Base-by-base conservation (phyloP, 2,329 filamentous ascomycete genomes). In the Phaeosphaeriaceae sp. region DNA sequence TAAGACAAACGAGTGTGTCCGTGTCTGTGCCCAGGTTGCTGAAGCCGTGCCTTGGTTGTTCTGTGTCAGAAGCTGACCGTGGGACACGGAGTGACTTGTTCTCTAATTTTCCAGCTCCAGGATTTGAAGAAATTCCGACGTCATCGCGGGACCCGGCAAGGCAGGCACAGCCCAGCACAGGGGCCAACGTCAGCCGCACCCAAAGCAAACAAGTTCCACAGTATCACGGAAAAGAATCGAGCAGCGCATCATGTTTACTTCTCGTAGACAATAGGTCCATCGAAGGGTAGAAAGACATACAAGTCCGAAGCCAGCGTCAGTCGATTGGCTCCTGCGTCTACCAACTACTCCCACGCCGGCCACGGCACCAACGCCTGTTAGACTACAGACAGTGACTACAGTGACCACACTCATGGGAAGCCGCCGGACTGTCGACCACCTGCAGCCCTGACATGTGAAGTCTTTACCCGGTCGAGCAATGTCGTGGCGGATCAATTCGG, bases 91-190 rank as follows among this genome's bases (percentile, higher is more conserved):
- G 22, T 31, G 49, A 44, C 13, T 53, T 53, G 36, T 55, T 24
- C 24, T 55, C 45, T 49, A 36, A 49, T 49, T 50, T 44, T 19
- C n/a, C 53, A 55, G 36, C 53, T 55, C 50, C 40, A 55, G 53
- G 53, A 22, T 22, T 19, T 36, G 33, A 24, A 42, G 24, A 49
- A 42, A 49, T 54, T 54, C 52, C 53, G 53, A 55, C 53, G 53
- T 55, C 53, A 55, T 55, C 53, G 53, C 53, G 53, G 53, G 53
- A 48, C 36, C 52, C 21, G 24, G 20, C n/a, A 33, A 19, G 19
- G 47, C 10, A 46, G 36, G 41, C 46, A 54, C 45, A 55, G 48
- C 40, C 40, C 17, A 45, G 40, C 53, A 47, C 53, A 45, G 47
- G 36, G 40, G 53, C 53, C 47, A 20, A 24, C 21, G 22, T 42